Base-by-base conservation (phyloP, 192 early-diverging fungal species). In the Rhizophlyctis rosea region DNA sequence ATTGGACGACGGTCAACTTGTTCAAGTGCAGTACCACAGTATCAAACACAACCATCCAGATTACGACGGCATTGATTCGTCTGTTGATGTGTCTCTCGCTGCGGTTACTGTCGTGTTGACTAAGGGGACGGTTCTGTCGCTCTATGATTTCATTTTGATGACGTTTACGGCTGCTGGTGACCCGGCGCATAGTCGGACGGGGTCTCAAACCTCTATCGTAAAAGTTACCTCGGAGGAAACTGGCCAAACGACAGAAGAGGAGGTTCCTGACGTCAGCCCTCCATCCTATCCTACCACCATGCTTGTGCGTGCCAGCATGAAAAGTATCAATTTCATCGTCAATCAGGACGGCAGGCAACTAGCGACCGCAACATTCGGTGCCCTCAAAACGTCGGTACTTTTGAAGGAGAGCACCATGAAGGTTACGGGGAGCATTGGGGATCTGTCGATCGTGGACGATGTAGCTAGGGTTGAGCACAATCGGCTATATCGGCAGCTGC, bases 1-100 rank as follows among this genome's bases (percentile, higher is more conserved):
- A 4, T 2, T 4, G 44, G 54, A 62, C 3, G 49, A 34, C 3
- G 18, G 24, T 2, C 61, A 73, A 55, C 71, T 96, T 30, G 80
- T 95, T 1, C 77, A 67, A 5, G 81, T 97, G 5, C 73, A 80
- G 34, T 95, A 94, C 61, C 69, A 77, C 29, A 82, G 87, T 21
- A 81, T 89, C 55, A 88, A 93, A 51, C 76, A 79, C 0, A 72
- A 72, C 27, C 87, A 82, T 3, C 90, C 91, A 0, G 88, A 91
- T 61, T 94, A 88, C 73, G 82, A 90, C 57, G 88, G 87, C 13
- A 83, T 91, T 54, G 87, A 90, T 50, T 91, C 93, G 57, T 86
- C 82, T 0, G 82, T 91, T 4, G 89, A 93, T 33, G 81, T 98
- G 1, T 87, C 80, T 84, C 57, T 94, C 84, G 35, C 90, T 76